phyloP scores from a whole-genome alignment of 495 filamentous ascomycete genomes.

The Aspergillus hancockii region DNA sequence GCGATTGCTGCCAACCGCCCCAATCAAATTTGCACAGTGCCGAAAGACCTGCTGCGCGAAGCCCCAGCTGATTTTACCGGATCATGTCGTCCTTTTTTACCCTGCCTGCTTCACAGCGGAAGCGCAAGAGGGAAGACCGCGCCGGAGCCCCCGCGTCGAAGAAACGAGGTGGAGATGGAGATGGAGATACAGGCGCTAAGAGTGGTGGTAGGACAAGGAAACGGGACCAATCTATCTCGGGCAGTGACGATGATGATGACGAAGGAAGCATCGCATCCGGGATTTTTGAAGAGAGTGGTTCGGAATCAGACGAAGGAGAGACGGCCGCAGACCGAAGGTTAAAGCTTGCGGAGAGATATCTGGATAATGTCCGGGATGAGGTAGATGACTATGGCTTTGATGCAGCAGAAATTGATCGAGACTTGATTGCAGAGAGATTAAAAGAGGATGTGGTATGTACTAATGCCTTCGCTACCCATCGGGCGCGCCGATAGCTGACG shows the following conservation, averaged over 20 bases:
- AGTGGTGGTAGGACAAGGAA: constrained; percentile 28
- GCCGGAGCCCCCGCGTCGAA: constrained; percentile 52
- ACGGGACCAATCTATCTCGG: constrained; percentile 74
- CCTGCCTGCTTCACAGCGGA: constrained; percentile 71
- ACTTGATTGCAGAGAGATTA: constrained; percentile 85
- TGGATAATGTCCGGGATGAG: constrained; percentile 84
- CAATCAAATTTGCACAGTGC: neutral
- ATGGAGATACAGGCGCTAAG: constrained; percentile 29
- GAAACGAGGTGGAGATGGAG: constrained; percentile 53
- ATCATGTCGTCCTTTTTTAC: constrained; percentile 88
- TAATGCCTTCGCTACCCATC: neutral
- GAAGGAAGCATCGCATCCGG: constrained; percentile 43
- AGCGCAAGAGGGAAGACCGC: constrained; percentile 68
- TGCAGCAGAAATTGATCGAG: constrained; percentile 87
- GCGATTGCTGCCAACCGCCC: neutral
- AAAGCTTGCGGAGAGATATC: constrained; percentile 87
- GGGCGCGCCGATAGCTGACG: constrained; percentile 12
- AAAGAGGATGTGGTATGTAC: constrained; percentile 78
- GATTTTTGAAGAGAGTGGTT: constrained; percentile 48
- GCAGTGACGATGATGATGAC: constrained; percentile 75
- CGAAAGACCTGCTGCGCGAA: constrained; percentile 3
- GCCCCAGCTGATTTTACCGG: neutral
- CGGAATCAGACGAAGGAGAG: constrained; percentile 65
- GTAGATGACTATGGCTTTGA: constrained; percentile 84
- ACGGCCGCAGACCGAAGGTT: constrained; percentile 85